These are phyloP conservation scores for Verticillium isaacii DNA, from an alignment of 2,329 filamentous ascomycete species.

Conservation along the genomic window DNA sequence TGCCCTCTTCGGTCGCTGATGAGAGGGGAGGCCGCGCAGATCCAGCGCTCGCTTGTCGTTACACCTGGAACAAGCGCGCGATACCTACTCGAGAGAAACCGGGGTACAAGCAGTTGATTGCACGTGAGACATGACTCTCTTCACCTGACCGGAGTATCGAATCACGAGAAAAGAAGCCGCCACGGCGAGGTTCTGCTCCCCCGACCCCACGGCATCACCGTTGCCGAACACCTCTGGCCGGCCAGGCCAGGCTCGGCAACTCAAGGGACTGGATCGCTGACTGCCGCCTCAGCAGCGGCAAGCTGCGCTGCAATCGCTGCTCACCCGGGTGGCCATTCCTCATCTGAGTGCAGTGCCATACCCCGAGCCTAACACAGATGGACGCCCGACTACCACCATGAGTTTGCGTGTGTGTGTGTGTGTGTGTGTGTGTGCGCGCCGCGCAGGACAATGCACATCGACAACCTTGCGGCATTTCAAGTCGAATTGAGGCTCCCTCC, in stretches of 20 bases:
- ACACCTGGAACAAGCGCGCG: not conserved
- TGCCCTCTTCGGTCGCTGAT: too few relatives aligned
- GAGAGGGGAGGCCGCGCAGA: not conserved
- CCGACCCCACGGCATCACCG: not conserved
- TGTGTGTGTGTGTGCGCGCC: not conserved
- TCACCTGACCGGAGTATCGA: not conserved
- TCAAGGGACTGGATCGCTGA: not conserved
- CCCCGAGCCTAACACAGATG: not conserved
- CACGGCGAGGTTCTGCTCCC: not conserved
- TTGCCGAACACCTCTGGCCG: not conserved
- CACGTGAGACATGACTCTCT: not conserved
- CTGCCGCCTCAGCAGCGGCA: not conserved
- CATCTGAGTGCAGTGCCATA: not conserved
- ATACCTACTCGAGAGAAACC: not conserved
- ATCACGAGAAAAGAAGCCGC: too few relatives aligned
- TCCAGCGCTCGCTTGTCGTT: not conserved
- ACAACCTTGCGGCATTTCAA: not conserved
- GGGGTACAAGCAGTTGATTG: not conserved
- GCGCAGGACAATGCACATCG: not conserved
- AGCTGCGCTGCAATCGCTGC: too few relatives aligned
- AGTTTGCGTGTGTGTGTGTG: too few relatives aligned
- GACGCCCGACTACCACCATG: not conserved
- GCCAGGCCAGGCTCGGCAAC: not conserved
- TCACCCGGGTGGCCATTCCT: too few relatives aligned
- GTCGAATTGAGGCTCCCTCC: not conserved